A percentile compares a stretch with the other conserved stretches of the same genome.
phyloP scores from a whole-genome alignment of 345 rosid genomes.

The Eucalyptus globulus region DNA sequence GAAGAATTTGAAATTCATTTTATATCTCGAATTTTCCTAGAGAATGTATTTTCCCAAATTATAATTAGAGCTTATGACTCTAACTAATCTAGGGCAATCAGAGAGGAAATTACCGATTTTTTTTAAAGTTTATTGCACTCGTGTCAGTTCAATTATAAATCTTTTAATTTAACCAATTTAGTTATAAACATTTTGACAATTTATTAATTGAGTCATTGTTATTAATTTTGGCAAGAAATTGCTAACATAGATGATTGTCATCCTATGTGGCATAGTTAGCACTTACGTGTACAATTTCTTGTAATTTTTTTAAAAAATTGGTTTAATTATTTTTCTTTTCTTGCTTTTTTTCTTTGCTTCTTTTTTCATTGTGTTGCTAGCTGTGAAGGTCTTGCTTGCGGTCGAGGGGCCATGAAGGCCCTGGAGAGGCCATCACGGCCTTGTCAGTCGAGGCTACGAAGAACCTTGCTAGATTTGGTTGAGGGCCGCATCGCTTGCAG shows the following conservation, averaged over 20 bases:
- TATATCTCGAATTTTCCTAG: neutral
- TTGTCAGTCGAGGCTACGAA: neutral
- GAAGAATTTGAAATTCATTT: neutral
- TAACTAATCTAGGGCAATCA: neutral
- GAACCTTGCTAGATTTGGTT: neutral
- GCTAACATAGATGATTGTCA: neutral
- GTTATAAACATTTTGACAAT: too few relatives aligned
- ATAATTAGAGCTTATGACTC: neutral
- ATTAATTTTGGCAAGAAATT: too few relatives aligned
- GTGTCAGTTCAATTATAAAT: rapidly evolving
- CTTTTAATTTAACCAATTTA: too few relatives aligned
- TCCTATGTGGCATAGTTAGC: too few relatives aligned
- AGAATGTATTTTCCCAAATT: neutral
- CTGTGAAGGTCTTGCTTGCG: neutral
- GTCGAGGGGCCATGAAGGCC: neutral
- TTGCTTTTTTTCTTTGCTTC: too few relatives aligned
- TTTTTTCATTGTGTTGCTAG: neutral
- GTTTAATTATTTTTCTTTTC: too few relatives aligned
- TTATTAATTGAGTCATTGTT: too few relatives aligned
- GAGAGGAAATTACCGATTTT: neutral
- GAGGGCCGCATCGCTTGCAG: rapidly evolving
- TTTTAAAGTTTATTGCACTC: too few relatives aligned
- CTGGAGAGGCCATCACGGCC: neutral
- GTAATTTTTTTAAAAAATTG: too few relatives aligned
- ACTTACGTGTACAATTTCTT: neutral